phyloP scores from a whole-genome alignment of 768 basidiomycete genomes.

The Boletus barrowsii region DNA sequence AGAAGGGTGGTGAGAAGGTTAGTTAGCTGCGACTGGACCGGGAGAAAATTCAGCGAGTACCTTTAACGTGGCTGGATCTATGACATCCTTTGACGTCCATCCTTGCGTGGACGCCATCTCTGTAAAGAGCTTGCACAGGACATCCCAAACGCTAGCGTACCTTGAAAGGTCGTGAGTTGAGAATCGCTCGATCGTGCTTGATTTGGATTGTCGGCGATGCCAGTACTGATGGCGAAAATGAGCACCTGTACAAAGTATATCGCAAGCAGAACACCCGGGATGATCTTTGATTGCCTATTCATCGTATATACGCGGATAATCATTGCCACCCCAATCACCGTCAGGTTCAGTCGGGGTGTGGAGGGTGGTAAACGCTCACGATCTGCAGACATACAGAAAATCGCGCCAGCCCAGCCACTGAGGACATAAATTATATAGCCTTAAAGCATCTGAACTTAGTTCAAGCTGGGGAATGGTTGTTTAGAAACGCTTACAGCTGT shows the following conservation, averaged over 20 bases:
- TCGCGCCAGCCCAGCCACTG: background rate
- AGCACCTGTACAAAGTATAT: too few relatives aligned
- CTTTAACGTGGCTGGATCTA: slow-evolving; percentile 11
- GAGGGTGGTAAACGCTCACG: too few relatives aligned
- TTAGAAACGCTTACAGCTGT: background rate
- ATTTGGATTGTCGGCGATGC: too few relatives aligned
- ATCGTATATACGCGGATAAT: too few relatives aligned
- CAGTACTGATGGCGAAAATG: too few relatives aligned
- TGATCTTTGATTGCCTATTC: too few relatives aligned
- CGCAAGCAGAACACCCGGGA: too few relatives aligned
- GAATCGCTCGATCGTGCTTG: background rate
- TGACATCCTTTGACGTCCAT: slow-evolving; percentile 7
- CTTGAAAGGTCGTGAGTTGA: background rate
- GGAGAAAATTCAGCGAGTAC: background rate
- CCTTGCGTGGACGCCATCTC: slow-evolving; percentile 13
- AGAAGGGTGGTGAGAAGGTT: too few relatives aligned
- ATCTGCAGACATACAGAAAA: background rate
- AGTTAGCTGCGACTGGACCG: too few relatives aligned
- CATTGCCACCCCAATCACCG: too few relatives aligned
- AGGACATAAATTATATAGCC: background rate
- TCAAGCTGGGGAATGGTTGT: too few relatives aligned
- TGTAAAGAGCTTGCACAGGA: slow-evolving; percentile 7
- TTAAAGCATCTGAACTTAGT: background rate
- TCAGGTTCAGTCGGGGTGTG: too few relatives aligned
- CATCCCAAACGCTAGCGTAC: slow-evolving; percentile 14